Evolutionary conservation across 768 basidiomycete species (phyloP), one percentile per base, ranked within the genome.

Genomic region (Phaeotremella fagi): DNA sequence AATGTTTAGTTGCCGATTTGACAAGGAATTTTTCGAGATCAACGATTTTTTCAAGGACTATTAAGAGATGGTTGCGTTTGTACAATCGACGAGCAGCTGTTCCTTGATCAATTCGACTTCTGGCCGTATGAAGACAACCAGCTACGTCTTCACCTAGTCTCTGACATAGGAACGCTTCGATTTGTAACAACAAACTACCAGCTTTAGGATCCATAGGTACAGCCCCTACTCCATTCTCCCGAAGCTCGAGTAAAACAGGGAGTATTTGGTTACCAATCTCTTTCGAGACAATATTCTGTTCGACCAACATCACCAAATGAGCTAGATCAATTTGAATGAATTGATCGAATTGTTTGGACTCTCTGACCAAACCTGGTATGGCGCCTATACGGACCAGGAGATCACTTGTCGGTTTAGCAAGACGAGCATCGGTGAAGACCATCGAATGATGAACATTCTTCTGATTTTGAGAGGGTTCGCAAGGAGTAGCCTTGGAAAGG

Each of bases 51-150:
- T 20, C 11, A 45, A 54, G 47, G 37, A 54, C 52, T 15, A 26
- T n/a, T 3, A 54, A 25, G 4, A 54, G 27, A 20, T 33, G 31
- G 25, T 28, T 45, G 9, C 52, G 45, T 36, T 54, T 54, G 46
- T 25, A 54, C 4, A 54, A 14, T 18, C 52, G 9, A 16, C 52
- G 45, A 26, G 52, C 52, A 26, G 52, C 48, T 4, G 46, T 45
- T 15, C 52, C 52, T 29, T 54, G 52, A 22, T 54, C 52, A 26
- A 54, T 54, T 25, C 52, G n/a, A 25, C 45, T 48, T 15, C 52
- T 49, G 15, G 45, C 52, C 11, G 52, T 54, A 37, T 54, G 52
- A 2, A 54, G 46, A n/a, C 28, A 20, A 7, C 52, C 52, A 16
- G 52, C 52, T 0, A 54, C 27, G 28, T 54, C 52, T 33, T 54